These are phyloP conservation scores for Spencermartinsiella europaea DNA, from an alignment of 805 yeast genomes.

Conservation along the genomic window DNA sequence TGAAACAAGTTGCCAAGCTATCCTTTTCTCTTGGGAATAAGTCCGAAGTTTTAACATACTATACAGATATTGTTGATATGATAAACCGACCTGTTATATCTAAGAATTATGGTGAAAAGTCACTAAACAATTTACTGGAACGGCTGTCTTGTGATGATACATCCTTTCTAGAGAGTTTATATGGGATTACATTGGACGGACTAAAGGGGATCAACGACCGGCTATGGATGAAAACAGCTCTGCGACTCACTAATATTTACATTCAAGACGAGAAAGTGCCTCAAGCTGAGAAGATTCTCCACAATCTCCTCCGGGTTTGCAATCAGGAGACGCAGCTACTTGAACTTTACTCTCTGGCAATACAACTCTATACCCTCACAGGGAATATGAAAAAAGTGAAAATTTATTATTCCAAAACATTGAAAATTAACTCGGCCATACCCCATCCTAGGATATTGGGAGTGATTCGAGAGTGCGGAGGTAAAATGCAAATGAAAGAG, in stretches of 20 bases:
- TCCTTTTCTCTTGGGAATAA: constrained; percentile 17
- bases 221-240: constrained; percentile 27
- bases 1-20: constrained; percentile 34
- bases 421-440: constrained; percentile 38
- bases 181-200: constrained; percentile 23
- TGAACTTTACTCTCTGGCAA: constrained; percentile 64
- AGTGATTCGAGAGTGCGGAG: constrained; percentile 72
- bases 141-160: constrained; percentile 21
- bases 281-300: constrained; percentile 5
- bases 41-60: constrained; percentile 21
- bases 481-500: constrained; percentile 56
- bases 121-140: constrained; percentile 31
- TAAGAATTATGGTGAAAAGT: constrained; percentile 33
- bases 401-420: constrained; percentile 45
- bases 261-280: constrained; percentile 19
- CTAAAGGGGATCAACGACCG: constrained; percentile 28
- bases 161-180: constrained; percentile 25
- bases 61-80: constrained; percentile 19
- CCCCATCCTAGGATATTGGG: constrained; percentile 76
- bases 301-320: neutral
- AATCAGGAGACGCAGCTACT: constrained; percentile 34
- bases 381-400: constrained; percentile 38
- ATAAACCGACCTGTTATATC: constrained; percentile 21
- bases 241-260: constrained; percentile 31
- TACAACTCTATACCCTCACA: constrained; percentile 44